phyloP scores from a whole-genome alignment of 148 eudicot genomes.

The Mesembryanthemum crystallinum region DNA sequence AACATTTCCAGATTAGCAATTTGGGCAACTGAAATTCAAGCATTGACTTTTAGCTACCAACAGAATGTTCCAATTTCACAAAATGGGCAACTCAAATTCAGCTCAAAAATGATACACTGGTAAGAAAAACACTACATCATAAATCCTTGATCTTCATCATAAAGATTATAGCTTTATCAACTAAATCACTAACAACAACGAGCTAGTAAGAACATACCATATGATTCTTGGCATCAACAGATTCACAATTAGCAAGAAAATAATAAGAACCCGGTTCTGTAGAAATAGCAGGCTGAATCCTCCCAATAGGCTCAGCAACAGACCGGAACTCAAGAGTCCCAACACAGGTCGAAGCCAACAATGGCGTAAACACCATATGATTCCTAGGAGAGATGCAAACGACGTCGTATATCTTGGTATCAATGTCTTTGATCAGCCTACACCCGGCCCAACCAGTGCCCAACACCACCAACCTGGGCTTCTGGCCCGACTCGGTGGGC shows the following conservation, averaged over 20 bases:
- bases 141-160: conserved; percentile 5
- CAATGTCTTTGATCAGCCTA: conserved; percentile 75
- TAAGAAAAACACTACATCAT: too few species aligned
- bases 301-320: conserved; percentile 85
- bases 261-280: conserved; percentile 74
- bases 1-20: background rate
- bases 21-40: background rate
- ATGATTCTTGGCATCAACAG: conserved; percentile 58
- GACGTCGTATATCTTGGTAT: conserved; percentile 64
- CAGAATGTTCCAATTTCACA: background rate
- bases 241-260: conserved; percentile 68
- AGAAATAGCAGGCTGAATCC: conserved; percentile 93
- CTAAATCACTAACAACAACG: too few species aligned
- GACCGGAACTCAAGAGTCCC: conserved; percentile 94
- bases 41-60: background rate
- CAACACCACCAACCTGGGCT: conserved; percentile 86
- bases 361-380: conserved; percentile 96
- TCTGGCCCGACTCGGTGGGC: conserved; percentile 66
- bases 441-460: conserved; percentile 99
- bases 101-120: background rate
- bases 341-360: conserved; percentile 90
- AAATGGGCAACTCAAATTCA: background rate
- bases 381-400: conserved; percentile 93
- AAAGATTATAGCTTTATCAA: background rate
- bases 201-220: conserved; percentile 59